Evolutionary conservation across 1,139 yeast genomes (phyloP), one percentile per base, ranked within the genome.

Genomic region (Geotrichum siamense): DNA sequence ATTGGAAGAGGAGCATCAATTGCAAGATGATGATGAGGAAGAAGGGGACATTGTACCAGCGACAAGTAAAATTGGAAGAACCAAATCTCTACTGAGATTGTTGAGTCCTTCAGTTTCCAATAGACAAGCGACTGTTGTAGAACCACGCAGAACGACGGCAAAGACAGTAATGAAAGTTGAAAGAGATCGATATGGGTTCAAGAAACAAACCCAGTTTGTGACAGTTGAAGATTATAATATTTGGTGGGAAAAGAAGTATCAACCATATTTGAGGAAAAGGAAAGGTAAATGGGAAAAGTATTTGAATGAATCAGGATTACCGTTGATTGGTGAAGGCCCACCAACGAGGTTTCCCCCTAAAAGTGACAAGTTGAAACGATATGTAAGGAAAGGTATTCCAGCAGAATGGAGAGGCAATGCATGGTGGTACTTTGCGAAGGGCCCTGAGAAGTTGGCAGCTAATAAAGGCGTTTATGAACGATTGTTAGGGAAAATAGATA

Each of bases 371-470:
- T 71, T 87, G 51, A 82, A 83, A 58, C 75, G 94, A 51, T 79
- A 85, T 58, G 76, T 91, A n/a, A 72, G 97, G 45, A 82, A 84
- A 59, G 98, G 98, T 5, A 80, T 91, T 8, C 97, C 98, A 0
- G 89, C 95, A 0, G 96, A 86, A 60, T 89, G 96, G 96, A 69
- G 98, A 54, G 98, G 97, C 0, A 78, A 77, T 53, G 96, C 96
- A 1, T 91, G 98, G 98, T 91, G 91, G 70, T 82, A 78, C 67
- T 89, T 85, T 62, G 94, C 95, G n/a, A 79, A 81, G 15, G 97
- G 96, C 2, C 74, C 78, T 50, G 96, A 86, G 48, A 75, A 73
- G 52, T 63, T 85, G 47, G 79, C 76, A 53, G 76, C 76, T 39
- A 76, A 85, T 58, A 68, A 68, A 12, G 95, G 94, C 1, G 72